Base-by-base conservation (phyloP, 345 rosid genomes). In the Bruguiera parviflora region DNA sequence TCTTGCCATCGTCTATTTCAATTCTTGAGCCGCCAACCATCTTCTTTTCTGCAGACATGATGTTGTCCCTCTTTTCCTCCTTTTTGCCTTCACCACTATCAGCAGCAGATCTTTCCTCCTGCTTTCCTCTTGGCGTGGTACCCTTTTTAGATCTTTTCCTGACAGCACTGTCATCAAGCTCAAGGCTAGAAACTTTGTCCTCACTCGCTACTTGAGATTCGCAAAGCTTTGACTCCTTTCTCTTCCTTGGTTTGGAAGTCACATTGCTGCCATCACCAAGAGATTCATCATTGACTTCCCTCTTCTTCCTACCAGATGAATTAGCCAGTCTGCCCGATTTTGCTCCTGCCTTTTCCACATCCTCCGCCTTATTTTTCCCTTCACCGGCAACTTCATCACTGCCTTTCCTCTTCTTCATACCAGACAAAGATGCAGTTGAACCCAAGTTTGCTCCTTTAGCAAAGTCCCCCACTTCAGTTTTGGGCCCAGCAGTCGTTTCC, bases 21-120 rank as follows among this genome's bases (percentile, higher is more conserved):
- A 67, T 49, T 51, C 71, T 56, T 66, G 71, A 72, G 64, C 47
- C 73, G 28, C 63, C 58, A 80, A 85, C 1, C 52, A 31, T 71
- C 76, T 81, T 81, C 56, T 71, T 59, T 68, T 73, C 71, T 8
- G 63, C 74, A 59, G 83, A 72, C 39, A 73, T 68, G 5, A 73
- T 64, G 2, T 65, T 68, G 28, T 67, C 76, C 58, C 60, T 72
- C 55, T 61, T 69, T 71, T 77, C 87, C 39, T 65, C 74, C 25
- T 75, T 69, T 59, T 73, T 67, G 25, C 65, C 74, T 52, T 22
- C 67, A 4, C 24, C 66, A 67, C 58, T 72, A 64, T 58, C 71
- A 61, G 53, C 4, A 22, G 53, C 18, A 20, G 69, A 53, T 58
- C 49, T 69, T 65, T 65, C 62, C 47, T 47, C 69, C 74, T 58